Base-by-base conservation (phyloP, 768 basidiomycete species). In the Leccinum olivaceopallidum region DNA sequence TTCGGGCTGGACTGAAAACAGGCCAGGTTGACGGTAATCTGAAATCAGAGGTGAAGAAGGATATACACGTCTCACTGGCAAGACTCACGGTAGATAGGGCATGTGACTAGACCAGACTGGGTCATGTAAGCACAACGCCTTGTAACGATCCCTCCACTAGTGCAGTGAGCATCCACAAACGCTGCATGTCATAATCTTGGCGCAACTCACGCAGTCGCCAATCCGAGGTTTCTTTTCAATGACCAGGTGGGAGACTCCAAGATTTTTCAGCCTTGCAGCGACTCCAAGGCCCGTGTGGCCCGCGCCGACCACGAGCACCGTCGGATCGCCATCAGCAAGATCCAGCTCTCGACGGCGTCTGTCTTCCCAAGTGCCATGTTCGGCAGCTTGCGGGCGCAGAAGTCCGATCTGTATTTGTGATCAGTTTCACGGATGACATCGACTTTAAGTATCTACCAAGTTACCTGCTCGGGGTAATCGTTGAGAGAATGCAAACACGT, bases 231-330 rank as follows among this genome's bases (percentile, higher is more conserved):
- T 80, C 65, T 76, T 77, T 63, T 89, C 88, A 13, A 89, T 73
- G n/a, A 87, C 71, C 12, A 93, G 73, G 1, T 80, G 75, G 1
- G 76, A 65, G 10, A 92, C 73, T 20, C 81, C 84, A 26, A 90
- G 74, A 47, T 76, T 77, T 65, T 86, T 85, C 58, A 92, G 75
- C n/a, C 87, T 78, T 2, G 87, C 86, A 0, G 89, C 88, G 3
- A 84, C 68, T 44, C 80, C 83, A 28, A 94, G 73, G 1, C 89
- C 91, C 61, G 80, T 82, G 58, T 90, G 89, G 0, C 87, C 88
- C 0, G 80, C 87, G 7, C 87, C 86, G 22, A 89, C 74, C 24
- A 90, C 75, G 26, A 90, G 69, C 9, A 88, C 89, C 2, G 78
- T 79, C 0, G 87, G 87, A 39, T 81, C 78, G 7, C 64, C 68